These are phyloP conservation scores for Paspalum vaginatum DNA, from an alignment of 176 grass and related monocot genomes.

Conservation along the genomic window DNA sequence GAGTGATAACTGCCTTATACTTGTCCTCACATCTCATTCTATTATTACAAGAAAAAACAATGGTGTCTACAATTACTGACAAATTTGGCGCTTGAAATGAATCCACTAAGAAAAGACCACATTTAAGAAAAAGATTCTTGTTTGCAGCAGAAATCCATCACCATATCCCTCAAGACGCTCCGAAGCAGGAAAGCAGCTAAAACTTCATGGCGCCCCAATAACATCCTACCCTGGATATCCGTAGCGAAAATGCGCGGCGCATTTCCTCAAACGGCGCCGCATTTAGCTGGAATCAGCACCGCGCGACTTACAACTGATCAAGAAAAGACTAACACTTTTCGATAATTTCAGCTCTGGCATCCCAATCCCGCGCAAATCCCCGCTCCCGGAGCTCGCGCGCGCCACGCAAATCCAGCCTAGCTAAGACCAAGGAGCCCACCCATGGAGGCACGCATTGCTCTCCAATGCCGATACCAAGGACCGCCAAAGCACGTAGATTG, in stretches of 20 bases:
- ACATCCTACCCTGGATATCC: background rate
- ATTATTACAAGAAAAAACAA: too few relatives aligned
- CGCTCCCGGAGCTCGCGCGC: background rate
- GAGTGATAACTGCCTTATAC: background rate
- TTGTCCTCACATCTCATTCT: too few relatives aligned
- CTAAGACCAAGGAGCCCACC: background rate
- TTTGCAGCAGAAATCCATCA: conserved; percentile 4
- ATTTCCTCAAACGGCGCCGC: background rate
- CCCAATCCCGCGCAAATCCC: conserved; percentile 21
- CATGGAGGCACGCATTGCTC: conserved; percentile 30
- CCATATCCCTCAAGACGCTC: background rate
- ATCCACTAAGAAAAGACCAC: background rate
- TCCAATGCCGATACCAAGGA: conserved; percentile 25
- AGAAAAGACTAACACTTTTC: background rate
- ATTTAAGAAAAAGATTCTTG: too few relatives aligned
- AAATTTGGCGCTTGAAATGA: background rate
- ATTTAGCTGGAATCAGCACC: background rate
- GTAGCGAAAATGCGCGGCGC: background rate
- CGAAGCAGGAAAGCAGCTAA: background rate
- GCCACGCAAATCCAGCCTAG: background rate
- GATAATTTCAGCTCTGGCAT: background rate
- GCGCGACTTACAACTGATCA: background rate
- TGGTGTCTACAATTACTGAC: background rate
- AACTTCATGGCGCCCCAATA: background rate
- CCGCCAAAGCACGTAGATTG: background rate